Conservation (phyloP, 2,329 filamentous ascomycete genomes). For the Aspergillus ustus region DNA sequence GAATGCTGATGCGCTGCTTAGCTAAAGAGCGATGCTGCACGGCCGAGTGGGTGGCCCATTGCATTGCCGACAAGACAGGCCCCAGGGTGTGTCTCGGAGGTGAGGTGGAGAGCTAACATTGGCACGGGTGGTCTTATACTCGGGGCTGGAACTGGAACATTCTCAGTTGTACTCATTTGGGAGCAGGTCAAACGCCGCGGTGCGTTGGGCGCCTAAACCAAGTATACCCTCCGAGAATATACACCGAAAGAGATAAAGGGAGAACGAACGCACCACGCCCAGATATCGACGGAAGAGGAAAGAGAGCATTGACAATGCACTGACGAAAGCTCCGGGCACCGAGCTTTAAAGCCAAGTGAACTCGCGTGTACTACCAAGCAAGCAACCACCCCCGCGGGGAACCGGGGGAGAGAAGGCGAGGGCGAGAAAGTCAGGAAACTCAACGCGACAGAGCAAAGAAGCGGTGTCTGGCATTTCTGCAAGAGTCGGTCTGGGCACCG, state of each 20-base stretch:
- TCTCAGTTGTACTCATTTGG: neutral
- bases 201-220: neutral
- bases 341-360: neutral
- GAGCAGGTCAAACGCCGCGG: neutral
- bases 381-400: too few species aligned
- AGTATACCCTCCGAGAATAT: neutral
- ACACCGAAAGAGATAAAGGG: neutral
- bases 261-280: too few species aligned
- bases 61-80: neutral
- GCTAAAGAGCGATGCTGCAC: neutral
- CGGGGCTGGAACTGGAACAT: neutral
- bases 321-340: neutral
- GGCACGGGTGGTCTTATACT: neutral
- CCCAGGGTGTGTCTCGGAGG: neutral
- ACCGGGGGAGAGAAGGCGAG: too few species aligned
- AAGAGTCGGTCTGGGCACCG: too few species aligned
- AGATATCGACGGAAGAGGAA: neutral
- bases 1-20: neutral
- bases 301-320: too few species aligned
- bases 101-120: neutral
- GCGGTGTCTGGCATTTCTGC: neutral
- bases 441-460: too few species aligned
- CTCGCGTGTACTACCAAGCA: neutral
- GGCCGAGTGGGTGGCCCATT: neutral
- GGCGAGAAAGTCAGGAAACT: too few species aligned